These are phyloP conservation scores for Trichophaea hybrida DNA, from an alignment of 2,329 filamentous ascomycete genomes.

Conservation along the genomic window DNA sequence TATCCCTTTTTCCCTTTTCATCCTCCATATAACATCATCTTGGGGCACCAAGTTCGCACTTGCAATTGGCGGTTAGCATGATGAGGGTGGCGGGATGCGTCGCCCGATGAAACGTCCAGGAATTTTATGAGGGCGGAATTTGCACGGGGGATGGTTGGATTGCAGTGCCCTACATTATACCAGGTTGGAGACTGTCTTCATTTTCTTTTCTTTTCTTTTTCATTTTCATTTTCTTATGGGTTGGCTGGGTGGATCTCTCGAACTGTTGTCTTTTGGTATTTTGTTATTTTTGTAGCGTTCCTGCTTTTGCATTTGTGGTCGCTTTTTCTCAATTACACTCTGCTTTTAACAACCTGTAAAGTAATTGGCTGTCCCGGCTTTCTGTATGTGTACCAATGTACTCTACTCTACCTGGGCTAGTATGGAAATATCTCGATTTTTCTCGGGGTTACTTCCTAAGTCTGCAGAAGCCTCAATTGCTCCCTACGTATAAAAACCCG, in stretches of 20 bases:
- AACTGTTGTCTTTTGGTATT: neutral
- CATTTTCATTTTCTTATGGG: neutral
- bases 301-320: neutral
- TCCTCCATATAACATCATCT: neutral
- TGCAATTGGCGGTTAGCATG: too few relatives aligned
- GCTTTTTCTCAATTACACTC: neutral
- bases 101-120: too few relatives aligned
- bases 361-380: too few relatives aligned
- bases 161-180: neutral
- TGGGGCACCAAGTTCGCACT: neutral
- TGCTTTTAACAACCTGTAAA: too few relatives aligned
- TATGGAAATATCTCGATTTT: too few relatives aligned
- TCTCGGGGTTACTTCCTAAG: too few relatives aligned
- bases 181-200: neutral
- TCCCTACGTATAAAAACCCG: too few relatives aligned
- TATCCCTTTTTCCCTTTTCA: neutral
- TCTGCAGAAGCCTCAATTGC: too few relatives aligned
- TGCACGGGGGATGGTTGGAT: neutral
- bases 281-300: neutral
- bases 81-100: too few relatives aligned
- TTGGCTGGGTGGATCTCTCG: neutral
- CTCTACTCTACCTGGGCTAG: too few relatives aligned
- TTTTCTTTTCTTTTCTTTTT: neutral
- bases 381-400: too few relatives aligned
- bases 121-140: neutral